Evolutionary conservation across 2,329 filamentous ascomycete genomes (phyloP).

Genomic region (Davidsoniella neocaledoniae): DNA sequence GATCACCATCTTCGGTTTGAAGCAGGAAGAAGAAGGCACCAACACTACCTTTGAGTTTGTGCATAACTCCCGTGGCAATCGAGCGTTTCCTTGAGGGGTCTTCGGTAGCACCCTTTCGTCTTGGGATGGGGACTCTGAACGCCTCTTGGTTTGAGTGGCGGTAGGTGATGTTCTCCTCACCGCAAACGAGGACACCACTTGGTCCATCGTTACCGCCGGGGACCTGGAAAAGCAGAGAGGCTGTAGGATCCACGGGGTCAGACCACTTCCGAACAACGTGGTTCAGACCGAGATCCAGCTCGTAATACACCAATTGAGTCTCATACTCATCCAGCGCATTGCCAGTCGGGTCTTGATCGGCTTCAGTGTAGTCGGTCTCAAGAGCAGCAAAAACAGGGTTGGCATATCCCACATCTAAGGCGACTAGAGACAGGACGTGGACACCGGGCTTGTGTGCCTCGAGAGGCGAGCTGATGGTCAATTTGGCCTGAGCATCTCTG

Average conservation of each 20-base stretch:
- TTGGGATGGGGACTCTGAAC: slow-evolving; percentile 75
- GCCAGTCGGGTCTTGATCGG: slow-evolving; percentile 79
- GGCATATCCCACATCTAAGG: slow-evolving; percentile 88
- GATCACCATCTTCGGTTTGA: slow-evolving; percentile 92
- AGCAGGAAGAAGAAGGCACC: slow-evolving; percentile 95
- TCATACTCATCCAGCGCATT: slow-evolving; percentile 67
- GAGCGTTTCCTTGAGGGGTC: slow-evolving; percentile 79
- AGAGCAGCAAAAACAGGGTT: slow-evolving; percentile 93
- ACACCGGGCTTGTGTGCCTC: slow-evolving; percentile 92
- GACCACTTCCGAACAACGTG: slow-evolving; percentile 96
- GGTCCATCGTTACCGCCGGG: slow-evolving; percentile 87
- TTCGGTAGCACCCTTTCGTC: slow-evolving; percentile 73
- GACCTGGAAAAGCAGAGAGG: slow-evolving; percentile 84
- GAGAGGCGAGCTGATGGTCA: slow-evolving; percentile 91
- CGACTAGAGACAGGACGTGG: slow-evolving; percentile 72
- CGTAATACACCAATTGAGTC: slow-evolving; percentile 90
- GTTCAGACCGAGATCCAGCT: slow-evolving; percentile 89
- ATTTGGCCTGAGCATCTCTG: slow-evolving; percentile 80
- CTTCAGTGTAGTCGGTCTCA: slow-evolving; percentile 83
- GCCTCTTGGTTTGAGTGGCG: slow-evolving; percentile 89
- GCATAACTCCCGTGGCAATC: slow-evolving; percentile 87
- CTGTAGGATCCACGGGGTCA: slow-evolving; percentile 77
- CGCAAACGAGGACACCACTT: slow-evolving; percentile 87
- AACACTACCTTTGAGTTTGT: slow-evolving; percentile 67
- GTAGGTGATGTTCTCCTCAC: slow-evolving; percentile 88